Base-by-base conservation (phyloP, 2,329 filamentous ascomycete genomes). In the Sarocladiaceae sp. region DNA sequence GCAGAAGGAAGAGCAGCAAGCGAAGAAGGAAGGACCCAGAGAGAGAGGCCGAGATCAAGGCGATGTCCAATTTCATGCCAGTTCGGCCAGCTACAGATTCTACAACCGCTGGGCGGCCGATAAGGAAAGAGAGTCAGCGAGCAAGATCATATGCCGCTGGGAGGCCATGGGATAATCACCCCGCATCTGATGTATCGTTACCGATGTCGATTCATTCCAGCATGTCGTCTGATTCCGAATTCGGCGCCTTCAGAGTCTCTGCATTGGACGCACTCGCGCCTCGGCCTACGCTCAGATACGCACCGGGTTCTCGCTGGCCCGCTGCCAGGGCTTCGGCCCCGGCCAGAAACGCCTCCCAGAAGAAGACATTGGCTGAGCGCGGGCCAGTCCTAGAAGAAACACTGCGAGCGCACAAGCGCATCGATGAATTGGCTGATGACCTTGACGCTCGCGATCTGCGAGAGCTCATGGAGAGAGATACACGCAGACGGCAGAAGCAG, bases 401-500 rank as follows among this genome's bases (percentile, higher is more conserved):
- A 0, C 57, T 82, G 21, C 80, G 73, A 51, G 74, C 74, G 3
- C 77, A 78, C 53, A 80, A 83, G 64, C 65, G 79, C 56, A 64
- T 85, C 59, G 65, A 87, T 65, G 67, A 85, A 63, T 65, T 97
- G 34, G 93, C 89, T 18, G 86, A 97, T 58, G 84, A 87, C 47
- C 72, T 98, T 45, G 88, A 88, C 63, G 85, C 93, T 3, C 80
- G 84, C 43, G 90, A 88, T 53, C 63, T 98, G 31, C 78, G 91
- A 47, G 86, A 95, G 58, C 72, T 97, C 23, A 84, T 98, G 78
- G 93, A 98, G 55, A 74, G 93, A 48, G 93, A 98, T 57, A 76
- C 83, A 52, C 79, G 90, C 55, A 78, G 93, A 46, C 80, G 77
- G 51, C 87, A 95, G 52, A 80, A 81, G 59, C 90, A 86, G 64